Base-by-base conservation (phyloP, 306 rosid species). In the Vigna hirtella region DNA sequence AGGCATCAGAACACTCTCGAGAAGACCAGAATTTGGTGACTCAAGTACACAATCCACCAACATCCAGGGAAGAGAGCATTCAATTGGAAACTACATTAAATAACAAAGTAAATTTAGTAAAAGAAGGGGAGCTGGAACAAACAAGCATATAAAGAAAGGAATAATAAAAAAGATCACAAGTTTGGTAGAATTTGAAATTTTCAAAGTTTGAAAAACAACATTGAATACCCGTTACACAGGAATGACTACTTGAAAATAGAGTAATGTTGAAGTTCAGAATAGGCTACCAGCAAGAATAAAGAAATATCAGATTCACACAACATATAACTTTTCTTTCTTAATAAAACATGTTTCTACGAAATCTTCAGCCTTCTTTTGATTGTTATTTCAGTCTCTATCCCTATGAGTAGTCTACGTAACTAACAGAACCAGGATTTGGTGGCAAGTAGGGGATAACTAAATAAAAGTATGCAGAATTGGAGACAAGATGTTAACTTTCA, bases 11-110 rank as follows among this genome's bases (percentile, higher is more conserved):
- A 91, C 90, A 85, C 97, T 95, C 90, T 92, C 97, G 15, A 90
- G 85, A 73, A 95, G 96, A 78, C 98, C 97, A 55, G 89, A 82
- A 79, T 92, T 95, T 4, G 91, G 97, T 1, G 95, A 95, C 86
- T 89, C 97, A 56, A 92, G 97, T 49, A 95, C 91, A 79, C 92
- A 88, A 76, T 95, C 98, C 83, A 89, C 97, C 92, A 95, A 61
- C 93, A 95, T 95, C 98, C 98, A 95, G 68, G 98, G 98, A 83
- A 95, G 93, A 78, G 98, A 95, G 88, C 97, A 95, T 79, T 95
- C 97, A 7, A 95, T 88, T 3, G 98, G 97, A 88, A 95, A 95
- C 97, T 95, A 72, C 74, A 81, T 17, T 57, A 58, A 79, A 83
- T 47, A 86, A 79, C 66, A 57, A 57, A 38, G 45, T 62, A 64